Percentiles rank a stretch among this genome's conserved stretches.
Conservation (phyloP, 2,329 filamentous ascomycete species). For the Penicillium sp. region DNA sequence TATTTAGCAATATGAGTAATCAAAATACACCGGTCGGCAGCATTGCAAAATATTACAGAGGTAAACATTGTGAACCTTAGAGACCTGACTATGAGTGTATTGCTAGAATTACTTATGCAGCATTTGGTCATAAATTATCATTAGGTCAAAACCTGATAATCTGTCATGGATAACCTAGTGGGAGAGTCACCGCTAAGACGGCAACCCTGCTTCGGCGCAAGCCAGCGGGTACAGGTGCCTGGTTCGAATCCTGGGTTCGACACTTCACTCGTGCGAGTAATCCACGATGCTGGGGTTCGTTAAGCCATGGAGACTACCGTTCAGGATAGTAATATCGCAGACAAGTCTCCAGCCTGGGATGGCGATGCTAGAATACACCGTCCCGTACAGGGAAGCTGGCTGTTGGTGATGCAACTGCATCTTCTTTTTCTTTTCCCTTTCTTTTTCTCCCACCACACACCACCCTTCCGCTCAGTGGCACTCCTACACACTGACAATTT, state of each 20-base stretch:
- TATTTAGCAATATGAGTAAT: too few species aligned
- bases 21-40: too few species aligned
- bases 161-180: constrained; percentile 43
- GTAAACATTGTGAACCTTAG: too few species aligned
- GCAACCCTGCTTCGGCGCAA: constrained; percentile 35
- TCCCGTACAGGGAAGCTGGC: constrained; percentile 34
- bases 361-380: constrained; percentile 52
- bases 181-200: constrained; percentile 35
- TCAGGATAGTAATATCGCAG: constrained; percentile 58
- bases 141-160: constrained; percentile 17
- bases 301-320: constrained; percentile 53
- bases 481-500: not conserved
- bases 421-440: constrained; percentile 26
- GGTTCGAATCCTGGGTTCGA: constrained; percentile 52
- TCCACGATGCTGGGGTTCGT: constrained; percentile 50
- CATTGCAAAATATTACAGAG: too few species aligned
- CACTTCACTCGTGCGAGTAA: constrained; percentile 52
- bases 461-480: not conserved
- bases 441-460: not conserved
- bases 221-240: constrained; percentile 46
- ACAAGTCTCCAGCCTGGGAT: constrained; percentile 51
- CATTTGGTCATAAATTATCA: not conserved
- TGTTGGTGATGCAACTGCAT: constrained; percentile 36
- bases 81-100: too few species aligned
- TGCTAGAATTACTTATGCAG: not conserved